Base-by-base conservation (phyloP, 2,329 filamentous ascomycete genomes). In the Beauveria caledonica region DNA sequence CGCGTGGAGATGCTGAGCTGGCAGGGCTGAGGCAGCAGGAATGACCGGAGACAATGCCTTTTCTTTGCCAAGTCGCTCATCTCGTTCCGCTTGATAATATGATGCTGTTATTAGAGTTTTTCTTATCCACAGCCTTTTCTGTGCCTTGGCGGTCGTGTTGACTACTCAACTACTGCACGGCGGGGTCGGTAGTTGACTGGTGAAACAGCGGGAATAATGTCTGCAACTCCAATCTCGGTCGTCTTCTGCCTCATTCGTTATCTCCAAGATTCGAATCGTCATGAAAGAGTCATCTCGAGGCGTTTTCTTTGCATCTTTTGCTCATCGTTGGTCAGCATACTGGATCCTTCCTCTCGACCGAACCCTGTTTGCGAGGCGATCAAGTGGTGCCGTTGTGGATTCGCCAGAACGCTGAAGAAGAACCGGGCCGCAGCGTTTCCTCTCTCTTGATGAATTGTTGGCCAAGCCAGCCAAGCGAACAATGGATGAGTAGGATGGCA, bases 161-260 rank as follows among this genome's bases (percentile, higher is more conserved):
- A 52, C n/a, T 52, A 33, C 11, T 25, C 21, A 29, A 52, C n/a
- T 52, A 33, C 11, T 19, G 42, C 29, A 25, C 17, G 9, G 27
- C 44, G 54, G 54, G 54, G 29, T 29, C 44, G 29, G 21, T 29
- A 17, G 15, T 46, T 25, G 25, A 10, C 53, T 57, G 19, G 54
- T 49, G 44, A 57, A 56, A 48, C 42, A n/a, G 53, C 53, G 53
- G 53, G 42, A 56, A 56, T 56, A 56, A 56, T n/a, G 17, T 36
- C 19, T 13, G 44, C 54, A 48, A n/a, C 21, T 49, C 29, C 23
- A 29, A 23, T 49, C 23, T 19, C 19, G n/a, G 11, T 19, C 33
- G 11, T 36, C 33, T 13, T 13, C 5, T 13, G 33, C 33, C 33
- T 36, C 3, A 2, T 13, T 36, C 11, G 11, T 36, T 36, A 5